A percentile compares a stretch with the other conserved stretches of the same genome.
phyloP scores from a whole-genome alignment of 305 asterid species.

The Coffea humblotiana region DNA sequence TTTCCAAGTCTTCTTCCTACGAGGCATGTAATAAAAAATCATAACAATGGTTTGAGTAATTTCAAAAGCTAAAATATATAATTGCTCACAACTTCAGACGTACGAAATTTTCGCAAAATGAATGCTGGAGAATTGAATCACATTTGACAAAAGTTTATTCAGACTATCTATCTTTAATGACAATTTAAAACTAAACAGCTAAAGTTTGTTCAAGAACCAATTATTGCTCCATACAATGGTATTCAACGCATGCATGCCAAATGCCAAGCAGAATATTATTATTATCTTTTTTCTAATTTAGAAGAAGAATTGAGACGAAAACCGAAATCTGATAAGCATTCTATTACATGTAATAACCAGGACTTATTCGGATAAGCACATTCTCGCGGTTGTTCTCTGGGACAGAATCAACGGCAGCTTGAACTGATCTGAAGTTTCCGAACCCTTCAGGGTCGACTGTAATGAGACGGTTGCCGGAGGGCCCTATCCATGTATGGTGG shows the following conservation, averaged over 20 bases:
- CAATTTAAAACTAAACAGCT: background rate
- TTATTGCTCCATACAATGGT: no score
- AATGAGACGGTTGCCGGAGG: constrained; percentile 66
- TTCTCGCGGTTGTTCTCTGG: constrained; percentile 54
- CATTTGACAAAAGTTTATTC: background rate
- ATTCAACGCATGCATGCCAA: constrained; percentile 8
- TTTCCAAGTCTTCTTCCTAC: background rate
- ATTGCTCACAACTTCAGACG: background rate
- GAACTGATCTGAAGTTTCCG: constrained; percentile 64
- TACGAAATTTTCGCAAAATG: background rate
- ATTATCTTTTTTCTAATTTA: background rate
- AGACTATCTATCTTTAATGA: background rate
- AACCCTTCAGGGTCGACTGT: constrained; percentile 58
- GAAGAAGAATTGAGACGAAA: background rate
- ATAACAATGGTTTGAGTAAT: no score
- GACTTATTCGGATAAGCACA: constrained; percentile 60
- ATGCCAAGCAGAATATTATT: background rate
- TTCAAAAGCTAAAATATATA: background rate
- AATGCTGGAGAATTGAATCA: background rate
- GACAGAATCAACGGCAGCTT: constrained; percentile 71
- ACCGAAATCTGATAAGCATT: background rate
- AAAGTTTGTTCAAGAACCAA: background rate
- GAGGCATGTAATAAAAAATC: no score
- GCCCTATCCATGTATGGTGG: constrained; percentile 56
- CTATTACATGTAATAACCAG: constrained; percentile 64